Percentiles rank a stretch among this genome's conserved stretches.
These are phyloP conservation scores for Crinitomyces ghanaensis DNA, from an alignment of 805 yeast species.

Conservation along the genomic window DNA sequence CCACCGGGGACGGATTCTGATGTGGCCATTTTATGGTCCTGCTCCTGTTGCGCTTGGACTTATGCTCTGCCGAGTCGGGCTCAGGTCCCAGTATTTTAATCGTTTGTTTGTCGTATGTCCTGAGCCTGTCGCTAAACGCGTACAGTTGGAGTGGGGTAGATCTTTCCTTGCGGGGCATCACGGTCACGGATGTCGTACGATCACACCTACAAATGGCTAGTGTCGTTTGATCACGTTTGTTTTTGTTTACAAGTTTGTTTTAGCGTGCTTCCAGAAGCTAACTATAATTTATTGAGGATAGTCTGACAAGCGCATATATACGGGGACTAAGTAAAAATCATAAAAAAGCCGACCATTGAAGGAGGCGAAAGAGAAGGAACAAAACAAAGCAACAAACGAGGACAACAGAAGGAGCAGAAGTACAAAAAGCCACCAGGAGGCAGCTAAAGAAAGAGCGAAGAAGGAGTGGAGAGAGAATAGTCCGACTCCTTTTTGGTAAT, in stretches of 20 bases:
- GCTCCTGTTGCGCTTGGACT: conserved; percentile 13
- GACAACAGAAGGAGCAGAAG: conserved; percentile 3
- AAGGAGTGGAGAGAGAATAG: not conserved
- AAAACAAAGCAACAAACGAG: conserved; percentile 11
- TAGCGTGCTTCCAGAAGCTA: not conserved
- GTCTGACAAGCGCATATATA: not conserved
- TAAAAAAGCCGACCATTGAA: not conserved
- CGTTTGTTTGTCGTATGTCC: no score
- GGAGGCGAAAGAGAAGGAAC: conserved; percentile 9
- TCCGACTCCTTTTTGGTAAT: no score
- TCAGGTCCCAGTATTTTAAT: no score
- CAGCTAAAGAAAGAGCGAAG: not conserved
- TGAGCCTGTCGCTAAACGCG: no score
- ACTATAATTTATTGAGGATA: not conserved
- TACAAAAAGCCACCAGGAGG: not conserved
- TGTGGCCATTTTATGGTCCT: conserved; percentile 19
- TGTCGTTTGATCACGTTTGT: not conserved
- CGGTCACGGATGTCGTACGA: no score
- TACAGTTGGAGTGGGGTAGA: no score
- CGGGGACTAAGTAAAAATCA: not conserved
- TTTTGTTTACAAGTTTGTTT: not conserved
- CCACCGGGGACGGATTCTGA: conserved; percentile 19
- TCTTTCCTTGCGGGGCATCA: no score
- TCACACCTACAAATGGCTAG: not conserved
- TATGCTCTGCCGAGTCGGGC: conserved; percentile 9